These are phyloP conservation scores for Penicillium psychrosexuale DNA, from an alignment of 2,329 filamentous ascomycete genomes.

Conservation along the genomic window DNA sequence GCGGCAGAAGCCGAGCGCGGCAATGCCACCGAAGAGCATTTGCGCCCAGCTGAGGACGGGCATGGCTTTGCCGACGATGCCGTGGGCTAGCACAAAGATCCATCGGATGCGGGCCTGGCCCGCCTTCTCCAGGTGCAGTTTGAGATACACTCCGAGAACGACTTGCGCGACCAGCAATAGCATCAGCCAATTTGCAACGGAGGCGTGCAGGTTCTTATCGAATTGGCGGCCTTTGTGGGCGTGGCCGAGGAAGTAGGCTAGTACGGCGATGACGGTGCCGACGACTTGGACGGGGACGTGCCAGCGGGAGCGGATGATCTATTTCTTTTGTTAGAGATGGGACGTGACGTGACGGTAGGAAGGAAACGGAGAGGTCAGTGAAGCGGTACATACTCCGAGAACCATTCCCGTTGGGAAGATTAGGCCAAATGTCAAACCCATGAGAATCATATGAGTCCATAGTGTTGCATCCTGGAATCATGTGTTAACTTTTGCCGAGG, in stretches of 20 bases:
- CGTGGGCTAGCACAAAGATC: slow-evolving; percentile 69
- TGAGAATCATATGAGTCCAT: slow-evolving; percentile 91
- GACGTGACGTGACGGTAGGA: neutral
- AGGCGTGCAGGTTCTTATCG: slow-evolving; percentile 72
- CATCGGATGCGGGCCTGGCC: slow-evolving; percentile 75
- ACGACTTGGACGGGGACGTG: slow-evolving; percentile 84
- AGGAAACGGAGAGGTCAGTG: neutral
- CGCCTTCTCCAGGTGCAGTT: slow-evolving; percentile 81
- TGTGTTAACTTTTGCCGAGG: neutral
- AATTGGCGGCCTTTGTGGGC: slow-evolving; percentile 87
- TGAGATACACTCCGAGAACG: slow-evolving; percentile 78
- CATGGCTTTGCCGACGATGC: slow-evolving; percentile 80
- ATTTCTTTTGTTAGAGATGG: slow-evolving; percentile 10
- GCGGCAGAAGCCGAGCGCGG: slow-evolving; percentile 85
- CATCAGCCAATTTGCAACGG: slow-evolving; percentile 78
- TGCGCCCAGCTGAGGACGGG: slow-evolving; percentile 86
- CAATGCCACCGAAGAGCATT: slow-evolving; percentile 95
- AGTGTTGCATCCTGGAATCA: slow-evolving; percentile 65
- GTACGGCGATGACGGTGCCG: slow-evolving; percentile 69
- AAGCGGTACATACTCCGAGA: slow-evolving; percentile 63
- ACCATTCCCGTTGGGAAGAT: slow-evolving; percentile 96
- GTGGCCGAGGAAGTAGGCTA: slow-evolving; percentile 90
- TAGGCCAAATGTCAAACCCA: slow-evolving; percentile 83
- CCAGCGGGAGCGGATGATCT: slow-evolving; percentile 89
- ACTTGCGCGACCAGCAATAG: slow-evolving; percentile 74